phyloP scores from a whole-genome alignment of 225 moss, liverwort and hornwort genomes.

The Physcomitrium patens region DNA sequence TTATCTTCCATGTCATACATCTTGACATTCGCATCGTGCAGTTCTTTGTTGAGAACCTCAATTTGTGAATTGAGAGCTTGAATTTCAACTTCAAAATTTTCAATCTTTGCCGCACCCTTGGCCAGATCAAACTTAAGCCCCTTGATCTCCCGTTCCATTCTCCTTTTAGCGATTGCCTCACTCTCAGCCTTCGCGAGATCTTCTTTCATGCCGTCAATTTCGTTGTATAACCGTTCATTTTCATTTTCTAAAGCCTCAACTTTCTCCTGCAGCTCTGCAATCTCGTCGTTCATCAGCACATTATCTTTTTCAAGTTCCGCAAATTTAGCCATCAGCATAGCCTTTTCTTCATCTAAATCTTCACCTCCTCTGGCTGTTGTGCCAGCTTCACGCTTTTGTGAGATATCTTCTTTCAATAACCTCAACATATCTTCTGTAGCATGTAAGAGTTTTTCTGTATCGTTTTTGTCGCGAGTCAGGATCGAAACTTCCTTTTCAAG shows the following conservation, averaged over 20 bases:
- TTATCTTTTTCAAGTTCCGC: conserved; percentile 29
- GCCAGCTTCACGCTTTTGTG: conserved; percentile 35
- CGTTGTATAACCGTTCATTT: conserved; percentile 8
- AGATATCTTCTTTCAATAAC: conserved; percentile 36
- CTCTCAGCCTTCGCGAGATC: neutral
- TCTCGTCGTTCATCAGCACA: conserved; percentile 19
- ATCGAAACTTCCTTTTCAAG: conserved; percentile 45
- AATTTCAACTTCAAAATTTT: conserved; percentile 28
- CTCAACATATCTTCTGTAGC: conserved; percentile 48
- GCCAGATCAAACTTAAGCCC: conserved; percentile 28
- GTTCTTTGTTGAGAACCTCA: neutral
- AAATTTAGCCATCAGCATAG: conserved; percentile 30
- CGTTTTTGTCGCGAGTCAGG: conserved; percentile 35
- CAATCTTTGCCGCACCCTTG: conserved; percentile 28
- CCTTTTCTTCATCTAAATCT: conserved; percentile 29
- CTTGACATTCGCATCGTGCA: neutral
- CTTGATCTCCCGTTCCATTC: conserved; percentile 43
- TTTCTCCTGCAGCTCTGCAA: conserved; percentile 22
- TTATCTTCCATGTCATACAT: conserved; percentile 30
- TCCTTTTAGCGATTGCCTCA: conserved; percentile 37
- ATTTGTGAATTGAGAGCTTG: neutral
- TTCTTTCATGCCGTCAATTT: conserved; percentile 24
- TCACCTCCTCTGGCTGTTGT: conserved; percentile 16
- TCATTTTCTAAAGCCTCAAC: conserved; percentile 35
- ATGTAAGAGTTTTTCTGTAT: conserved; percentile 39